Evolutionary conservation across 2,329 filamentous ascomycete species (phyloP).

Genomic region (Dichotomopilus funicola): DNA sequence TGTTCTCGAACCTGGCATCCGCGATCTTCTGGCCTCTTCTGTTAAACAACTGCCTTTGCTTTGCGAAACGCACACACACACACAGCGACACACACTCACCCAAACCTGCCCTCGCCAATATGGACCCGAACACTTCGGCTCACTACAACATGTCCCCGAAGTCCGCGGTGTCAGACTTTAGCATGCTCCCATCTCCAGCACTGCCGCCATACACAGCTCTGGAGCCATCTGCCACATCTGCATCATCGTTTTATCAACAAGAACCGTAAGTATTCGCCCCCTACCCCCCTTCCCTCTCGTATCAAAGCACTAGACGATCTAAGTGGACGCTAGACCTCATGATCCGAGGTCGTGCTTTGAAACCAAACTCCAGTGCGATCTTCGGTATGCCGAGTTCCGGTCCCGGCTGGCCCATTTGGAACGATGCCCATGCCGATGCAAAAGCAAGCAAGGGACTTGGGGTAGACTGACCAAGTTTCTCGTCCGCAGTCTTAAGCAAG

Average conservation of each 20-base stretch:
- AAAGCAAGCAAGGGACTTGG: slow-evolving; percentile 1
- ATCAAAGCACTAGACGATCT: not conserved
- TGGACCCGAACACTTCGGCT: too few species aligned
- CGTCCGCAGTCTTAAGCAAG: slow-evolving; percentile 3
- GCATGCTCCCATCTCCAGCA: not conserved
- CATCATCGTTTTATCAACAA: not conserved
- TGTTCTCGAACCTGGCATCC: too few species aligned
- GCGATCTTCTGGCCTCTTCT: too few species aligned
- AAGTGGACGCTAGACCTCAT: not conserved
- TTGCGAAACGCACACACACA: too few species aligned
- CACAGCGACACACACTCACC: too few species aligned
- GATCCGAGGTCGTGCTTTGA: slow-evolving; percentile 1
- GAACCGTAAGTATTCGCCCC: not conserved
- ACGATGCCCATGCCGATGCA: slow-evolving; percentile 7
- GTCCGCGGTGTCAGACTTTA: too few species aligned
- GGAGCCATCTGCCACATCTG: not conserved
- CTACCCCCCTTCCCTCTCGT: too few species aligned
- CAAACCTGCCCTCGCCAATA: too few species aligned
- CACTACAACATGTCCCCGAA: too few species aligned
- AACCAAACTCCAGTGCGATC: not conserved
- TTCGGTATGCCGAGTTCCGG: slow-evolving; percentile 5
- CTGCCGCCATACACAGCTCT: too few species aligned
- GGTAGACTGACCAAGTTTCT: slow-evolving; percentile 6
- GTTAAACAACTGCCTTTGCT: too few species aligned
- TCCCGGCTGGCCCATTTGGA: not conserved